Conservation (phyloP, 257 asterid genomes). For the Plantago elongata region DNA sequence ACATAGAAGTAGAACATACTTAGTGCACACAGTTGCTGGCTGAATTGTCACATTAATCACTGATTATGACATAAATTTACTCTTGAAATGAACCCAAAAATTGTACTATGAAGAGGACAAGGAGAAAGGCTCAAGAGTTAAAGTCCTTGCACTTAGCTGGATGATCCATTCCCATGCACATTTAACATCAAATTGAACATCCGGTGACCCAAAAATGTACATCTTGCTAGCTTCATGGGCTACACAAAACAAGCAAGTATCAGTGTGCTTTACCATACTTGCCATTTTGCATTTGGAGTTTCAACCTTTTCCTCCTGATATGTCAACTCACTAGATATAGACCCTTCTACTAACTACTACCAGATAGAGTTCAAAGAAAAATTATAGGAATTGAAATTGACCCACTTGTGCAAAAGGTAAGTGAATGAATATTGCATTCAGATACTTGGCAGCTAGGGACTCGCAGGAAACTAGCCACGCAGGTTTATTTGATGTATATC, state of each 20-base stretch:
- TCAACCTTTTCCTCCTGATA: neutral
- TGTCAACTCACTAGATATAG: neutral
- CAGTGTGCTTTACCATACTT: neutral
- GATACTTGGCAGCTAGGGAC: no score
- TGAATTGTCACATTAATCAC: no score
- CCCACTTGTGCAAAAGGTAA: neutral
- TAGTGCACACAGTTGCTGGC: no score
- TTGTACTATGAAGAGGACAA: conserved; percentile 2
- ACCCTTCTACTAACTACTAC: neutral
- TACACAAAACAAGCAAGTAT: neutral
- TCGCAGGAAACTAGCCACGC: no score
- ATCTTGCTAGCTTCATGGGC: conserved; percentile 3
- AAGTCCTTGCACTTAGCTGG: conserved; percentile 1
- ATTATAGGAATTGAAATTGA: neutral
- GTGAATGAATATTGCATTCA: neutral
- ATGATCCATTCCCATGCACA: neutral
- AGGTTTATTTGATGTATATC: no score
- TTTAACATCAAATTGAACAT: neutral
- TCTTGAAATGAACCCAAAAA: neutral
- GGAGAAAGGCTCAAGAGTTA: conserved; percentile 4
- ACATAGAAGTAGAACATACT: no score
- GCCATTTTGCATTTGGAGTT: conserved; percentile 2
- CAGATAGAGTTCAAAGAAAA: neutral
- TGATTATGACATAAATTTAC: neutral
- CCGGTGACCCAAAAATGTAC: neutral